These are phyloP conservation scores for Soucietia sequanensis DNA, from an alignment of 805 yeast species.

Conservation along the genomic window DNA sequence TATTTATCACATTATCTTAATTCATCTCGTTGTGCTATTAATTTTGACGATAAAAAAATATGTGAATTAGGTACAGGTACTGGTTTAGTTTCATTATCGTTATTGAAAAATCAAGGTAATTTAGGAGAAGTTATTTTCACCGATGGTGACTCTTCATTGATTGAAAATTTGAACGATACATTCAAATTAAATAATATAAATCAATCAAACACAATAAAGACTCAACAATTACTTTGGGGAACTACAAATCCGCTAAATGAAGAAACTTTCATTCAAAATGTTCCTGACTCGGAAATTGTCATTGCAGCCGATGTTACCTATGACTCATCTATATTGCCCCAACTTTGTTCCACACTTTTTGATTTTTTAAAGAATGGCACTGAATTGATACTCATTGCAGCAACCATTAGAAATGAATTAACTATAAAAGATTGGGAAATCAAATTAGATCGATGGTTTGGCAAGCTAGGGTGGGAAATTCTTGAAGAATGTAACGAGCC, in stretches of 20 bases:
- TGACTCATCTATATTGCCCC: conserved; percentile 60
- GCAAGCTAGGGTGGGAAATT: conserved; percentile 19
- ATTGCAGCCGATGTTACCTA: conserved; percentile 90
- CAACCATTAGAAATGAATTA: conserved; percentile 63
- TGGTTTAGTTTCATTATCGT: conserved; percentile 66
- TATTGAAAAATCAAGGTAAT: conserved; percentile 24
- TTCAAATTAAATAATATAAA: conserved; percentile 42
- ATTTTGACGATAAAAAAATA: conserved; percentile 29
- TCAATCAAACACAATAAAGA: conserved; percentile 6
- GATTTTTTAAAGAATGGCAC: conserved; percentile 31
- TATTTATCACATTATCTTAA: conserved; percentile 55
- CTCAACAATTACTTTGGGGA: conserved; percentile 59
- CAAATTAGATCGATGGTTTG: conserved; percentile 17
- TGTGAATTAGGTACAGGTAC: conserved; percentile 90
- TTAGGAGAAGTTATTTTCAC: conserved; percentile 44
- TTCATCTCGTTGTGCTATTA: conserved; percentile 4
- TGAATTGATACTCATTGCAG: conserved; percentile 53
- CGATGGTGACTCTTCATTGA: conserved; percentile 63
- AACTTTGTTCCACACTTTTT: conserved; percentile 50
- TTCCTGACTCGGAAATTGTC: conserved; percentile 44
- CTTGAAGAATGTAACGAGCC: conserved; percentile 10
- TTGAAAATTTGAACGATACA: conserved; percentile 47
- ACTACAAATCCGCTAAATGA: conserved; percentile 26
- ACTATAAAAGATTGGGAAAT: conserved; percentile 36
- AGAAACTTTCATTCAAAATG: conserved; percentile 34